Evolutionary conservation across 2,329 filamentous ascomycete species (phyloP).

Genomic region (Coniochaeta sp.): DNA sequence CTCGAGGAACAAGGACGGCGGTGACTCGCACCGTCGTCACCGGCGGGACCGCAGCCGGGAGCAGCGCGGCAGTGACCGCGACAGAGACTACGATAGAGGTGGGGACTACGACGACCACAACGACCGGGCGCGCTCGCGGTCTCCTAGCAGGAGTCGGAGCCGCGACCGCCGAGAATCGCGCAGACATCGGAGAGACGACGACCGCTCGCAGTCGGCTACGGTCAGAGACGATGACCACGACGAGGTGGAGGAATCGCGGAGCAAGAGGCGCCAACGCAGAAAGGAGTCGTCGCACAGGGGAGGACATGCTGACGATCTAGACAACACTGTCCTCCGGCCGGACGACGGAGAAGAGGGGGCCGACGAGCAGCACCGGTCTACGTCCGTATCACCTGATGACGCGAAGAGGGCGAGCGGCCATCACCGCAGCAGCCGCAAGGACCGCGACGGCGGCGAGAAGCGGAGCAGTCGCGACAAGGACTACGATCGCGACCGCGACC

Average conservation of each 20-base stretch:
- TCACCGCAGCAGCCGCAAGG: constrained; percentile 48
- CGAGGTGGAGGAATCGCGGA: constrained; percentile 41
- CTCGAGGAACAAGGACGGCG: constrained; percentile 1
- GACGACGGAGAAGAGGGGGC: constrained; percentile 29
- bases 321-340: constrained; percentile 25
- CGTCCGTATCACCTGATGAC: constrained; percentile 58
- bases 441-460: constrained; percentile 30
- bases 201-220: constrained; percentile 43
- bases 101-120: constrained; percentile 11
- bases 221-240: constrained; percentile 36
- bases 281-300: constrained; percentile 19
- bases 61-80: constrained; percentile 3
- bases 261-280: constrained; percentile 41
- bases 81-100: constrained; percentile 8
- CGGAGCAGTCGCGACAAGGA: constrained; percentile 39
- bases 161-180: constrained; percentile 35
- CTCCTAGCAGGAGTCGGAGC: constrained; percentile 29
- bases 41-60: constrained; percentile 13
- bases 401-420: constrained; percentile 50
- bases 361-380: constrained; percentile 48
- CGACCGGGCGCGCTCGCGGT: constrained; percentile 24
- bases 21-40: constrained; percentile 5
- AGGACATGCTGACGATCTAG: constrained; percentile 40
- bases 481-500: constrained; percentile 9
- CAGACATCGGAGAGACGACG: constrained; percentile 41